Evolutionary conservation across 2,329 filamentous ascomycete species (phyloP).

Genomic region (Pseudofabraea citricarpa): DNA sequence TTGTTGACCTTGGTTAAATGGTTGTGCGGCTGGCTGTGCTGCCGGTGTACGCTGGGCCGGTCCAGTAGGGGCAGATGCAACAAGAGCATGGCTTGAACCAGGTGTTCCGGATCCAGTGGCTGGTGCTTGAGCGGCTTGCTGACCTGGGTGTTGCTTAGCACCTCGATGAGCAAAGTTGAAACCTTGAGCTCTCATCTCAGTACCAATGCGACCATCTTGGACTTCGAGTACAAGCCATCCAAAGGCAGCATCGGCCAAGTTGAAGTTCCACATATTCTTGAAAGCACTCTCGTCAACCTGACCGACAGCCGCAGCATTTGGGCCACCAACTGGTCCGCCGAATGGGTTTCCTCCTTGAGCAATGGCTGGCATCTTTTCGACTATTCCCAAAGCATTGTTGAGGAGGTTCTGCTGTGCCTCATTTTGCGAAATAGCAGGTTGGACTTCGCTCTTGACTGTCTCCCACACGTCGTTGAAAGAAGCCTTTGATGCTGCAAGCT

Average conservation of each 20-base stretch:
- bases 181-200: slow-evolving; percentile 96
- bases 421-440: slow-evolving; percentile 89
- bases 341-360: slow-evolving; percentile 97
- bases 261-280: slow-evolving; percentile 99
- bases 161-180: slow-evolving; percentile 98
- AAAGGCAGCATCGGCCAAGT: slow-evolving; percentile 93
- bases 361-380: slow-evolving; percentile 96
- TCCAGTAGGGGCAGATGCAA: slow-evolving; percentile 26
- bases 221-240: slow-evolving; percentile 94
- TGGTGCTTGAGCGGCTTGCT: slow-evolving; percentile 29
- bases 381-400: slow-evolving; percentile 84
- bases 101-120: slow-evolving; percentile 29
- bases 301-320: slow-evolving; percentile 62
- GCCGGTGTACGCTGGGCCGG: slow-evolving; percentile 23
- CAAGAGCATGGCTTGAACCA: slow-evolving; percentile 26
- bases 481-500: slow-evolving; percentile 94
- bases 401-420: slow-evolving; percentile 90
- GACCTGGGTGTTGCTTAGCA: slow-evolving; percentile 62
- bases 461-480: slow-evolving; percentile 99
- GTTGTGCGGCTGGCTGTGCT: slow-evolving; percentile 18
- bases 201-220: slow-evolving; percentile 91
- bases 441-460: slow-evolving; percentile 92
- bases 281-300: slow-evolving; percentile 98
- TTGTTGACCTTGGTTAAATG: slow-evolving; percentile 21
- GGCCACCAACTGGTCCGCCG: slow-evolving; percentile 74